phyloP scores from a whole-genome alignment of 2,329 filamentous ascomycete species.

The Beauveria medogensis region DNA sequence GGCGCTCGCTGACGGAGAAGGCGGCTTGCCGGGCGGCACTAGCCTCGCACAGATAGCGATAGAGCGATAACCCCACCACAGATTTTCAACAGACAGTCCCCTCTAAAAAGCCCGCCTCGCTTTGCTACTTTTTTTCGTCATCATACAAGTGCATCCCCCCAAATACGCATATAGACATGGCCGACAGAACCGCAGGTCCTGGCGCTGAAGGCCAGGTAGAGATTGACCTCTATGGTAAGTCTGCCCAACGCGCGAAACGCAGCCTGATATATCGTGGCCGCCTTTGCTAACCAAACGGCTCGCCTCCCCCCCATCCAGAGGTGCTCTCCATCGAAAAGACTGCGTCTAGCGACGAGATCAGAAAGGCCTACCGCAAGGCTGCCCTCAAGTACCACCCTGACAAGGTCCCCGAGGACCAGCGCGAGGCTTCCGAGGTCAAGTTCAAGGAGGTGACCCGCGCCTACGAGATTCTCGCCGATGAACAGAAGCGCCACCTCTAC shows the following conservation, averaged over 20 bases:
- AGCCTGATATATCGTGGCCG: background rate
- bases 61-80: conserved; percentile 9
- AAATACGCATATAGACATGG: conserved; percentile 3
- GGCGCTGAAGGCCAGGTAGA: conserved; percentile 27
- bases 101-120: conserved; percentile 4
- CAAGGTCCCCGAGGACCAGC: conserved; percentile 82
- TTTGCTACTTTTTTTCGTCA: conserved; percentile 1
- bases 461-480: conserved; percentile 96
- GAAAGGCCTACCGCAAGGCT: conserved; percentile 93
- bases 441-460: conserved; percentile 93
- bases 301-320: conserved; percentile 40
- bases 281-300: background rate
- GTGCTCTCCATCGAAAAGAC: conserved; percentile 67
- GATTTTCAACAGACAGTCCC: conserved; percentile 11
- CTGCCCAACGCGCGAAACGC: background rate
- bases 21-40: too few species aligned
- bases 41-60: conserved; percentile 1
- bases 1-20: background rate
- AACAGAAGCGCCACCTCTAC: conserved; percentile 86
- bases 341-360: conserved; percentile 74
- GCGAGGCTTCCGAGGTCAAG: conserved; percentile 76
- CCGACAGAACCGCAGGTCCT: conserved; percentile 3
- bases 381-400: conserved; percentile 87
- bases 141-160: background rate
- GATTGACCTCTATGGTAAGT: conserved; percentile 53